phyloP scores from a whole-genome alignment of 2,329 filamentous ascomycete species.

The Claviceps africana region DNA sequence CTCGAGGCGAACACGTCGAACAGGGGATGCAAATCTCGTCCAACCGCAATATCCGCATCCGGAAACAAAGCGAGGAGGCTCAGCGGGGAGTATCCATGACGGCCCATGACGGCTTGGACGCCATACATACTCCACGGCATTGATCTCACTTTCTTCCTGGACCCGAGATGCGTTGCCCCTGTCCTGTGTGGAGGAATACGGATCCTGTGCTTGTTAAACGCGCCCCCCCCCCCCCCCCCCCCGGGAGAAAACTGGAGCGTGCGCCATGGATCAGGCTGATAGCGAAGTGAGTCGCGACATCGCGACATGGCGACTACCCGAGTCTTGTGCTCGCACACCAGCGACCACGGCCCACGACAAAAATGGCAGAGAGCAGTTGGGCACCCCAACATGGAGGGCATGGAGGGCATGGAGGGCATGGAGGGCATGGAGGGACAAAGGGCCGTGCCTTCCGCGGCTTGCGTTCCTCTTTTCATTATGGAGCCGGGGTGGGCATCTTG shows the following conservation, averaged over 20 bases:
- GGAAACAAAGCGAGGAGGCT: neutral
- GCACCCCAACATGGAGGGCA: too few relatives aligned
- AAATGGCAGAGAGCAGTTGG: too few relatives aligned
- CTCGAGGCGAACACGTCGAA: too few relatives aligned
- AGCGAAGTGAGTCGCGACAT: neutral
- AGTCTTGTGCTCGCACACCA: neutral
- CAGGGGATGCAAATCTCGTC: too few relatives aligned
- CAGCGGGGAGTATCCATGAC: neutral
- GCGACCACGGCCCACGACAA: too few relatives aligned
- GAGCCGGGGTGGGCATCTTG: neutral
- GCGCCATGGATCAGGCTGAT: neutral
- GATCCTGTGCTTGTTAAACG: neutral
- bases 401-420: too few relatives aligned
- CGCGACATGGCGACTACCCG: too few relatives aligned
- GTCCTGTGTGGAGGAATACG: neutral
- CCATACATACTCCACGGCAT: too few relatives aligned
- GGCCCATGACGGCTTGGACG: neutral
- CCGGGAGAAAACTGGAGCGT: neutral
- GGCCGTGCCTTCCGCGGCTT: neutral
- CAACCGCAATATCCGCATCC: neutral
- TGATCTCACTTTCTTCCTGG: too few relatives aligned
- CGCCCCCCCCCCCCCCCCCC: too few relatives aligned
- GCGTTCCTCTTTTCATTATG: neutral
- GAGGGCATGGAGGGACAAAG: neutral
- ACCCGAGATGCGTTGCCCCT: neutral